Evolutionary conservation across 2,329 filamentous ascomycete species (phyloP).

Genomic region (Alternaria brassicae): DNA sequence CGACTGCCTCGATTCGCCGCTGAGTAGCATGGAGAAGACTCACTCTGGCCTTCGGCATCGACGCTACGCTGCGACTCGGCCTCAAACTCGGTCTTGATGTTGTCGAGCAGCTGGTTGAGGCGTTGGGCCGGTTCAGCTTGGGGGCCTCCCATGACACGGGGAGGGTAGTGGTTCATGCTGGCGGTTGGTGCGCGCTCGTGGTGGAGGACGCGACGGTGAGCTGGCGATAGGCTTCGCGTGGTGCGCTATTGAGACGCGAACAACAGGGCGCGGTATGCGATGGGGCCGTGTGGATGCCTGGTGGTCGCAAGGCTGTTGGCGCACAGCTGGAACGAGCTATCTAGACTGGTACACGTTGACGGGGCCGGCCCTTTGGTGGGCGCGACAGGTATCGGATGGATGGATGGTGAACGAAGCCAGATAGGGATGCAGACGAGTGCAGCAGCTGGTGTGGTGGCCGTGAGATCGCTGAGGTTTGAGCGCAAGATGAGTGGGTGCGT

Average conservation of each 20-base stretch:
- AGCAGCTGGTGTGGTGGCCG: slow-evolving; percentile 20
- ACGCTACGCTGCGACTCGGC: slow-evolving; percentile 79
- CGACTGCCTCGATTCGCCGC: neutral
- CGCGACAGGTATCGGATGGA: slow-evolving; percentile 32
- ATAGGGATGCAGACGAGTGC: slow-evolving; percentile 17
- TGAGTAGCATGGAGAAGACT: slow-evolving; percentile 53
- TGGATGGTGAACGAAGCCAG: slow-evolving; percentile 15
- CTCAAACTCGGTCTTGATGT: slow-evolving; percentile 90
- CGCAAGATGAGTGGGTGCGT: slow-evolving; percentile 26
- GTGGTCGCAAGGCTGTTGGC: slow-evolving; percentile 28
- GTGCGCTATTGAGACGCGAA: slow-evolving; percentile 15
- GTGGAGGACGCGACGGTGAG: neutral
- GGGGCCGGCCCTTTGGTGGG: slow-evolving; percentile 32
- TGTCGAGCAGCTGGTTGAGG: slow-evolving; percentile 89
- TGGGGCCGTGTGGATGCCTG: slow-evolving; percentile 21
- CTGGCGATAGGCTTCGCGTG: slow-evolving; percentile 3
- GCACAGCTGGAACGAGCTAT: slow-evolving; percentile 24
- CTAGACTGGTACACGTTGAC: slow-evolving; percentile 11
- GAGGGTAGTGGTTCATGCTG: slow-evolving; percentile 76
- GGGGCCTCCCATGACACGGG: slow-evolving; percentile 76
- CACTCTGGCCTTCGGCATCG: slow-evolving; percentile 93
- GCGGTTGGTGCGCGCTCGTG: slow-evolving; percentile 6
- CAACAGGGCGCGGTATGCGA: slow-evolving; percentile 24
- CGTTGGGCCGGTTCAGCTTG: slow-evolving; percentile 70
- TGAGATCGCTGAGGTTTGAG: slow-evolving; percentile 25